Evolutionary conservation across 805 yeast genomes (phyloP).

Genomic region (Kazachstania martiniae): DNA sequence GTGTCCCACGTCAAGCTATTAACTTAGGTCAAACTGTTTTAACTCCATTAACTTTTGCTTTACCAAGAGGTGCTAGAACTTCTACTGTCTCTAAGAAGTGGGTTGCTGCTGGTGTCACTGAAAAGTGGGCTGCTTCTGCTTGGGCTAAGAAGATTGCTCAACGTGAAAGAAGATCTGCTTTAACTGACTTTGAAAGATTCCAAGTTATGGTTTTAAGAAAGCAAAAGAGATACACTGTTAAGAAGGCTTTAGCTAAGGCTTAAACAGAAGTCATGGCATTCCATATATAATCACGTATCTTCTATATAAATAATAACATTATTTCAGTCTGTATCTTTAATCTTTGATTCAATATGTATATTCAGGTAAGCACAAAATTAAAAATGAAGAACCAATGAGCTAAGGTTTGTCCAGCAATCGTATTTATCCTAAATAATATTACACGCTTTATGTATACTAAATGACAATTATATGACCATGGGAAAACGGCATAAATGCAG

Average conservation of each 20-base stretch:
- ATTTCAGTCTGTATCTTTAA: slow-evolving; percentile 6
- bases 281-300: slow-evolving; percentile 4
- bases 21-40: slow-evolving; percentile 79
- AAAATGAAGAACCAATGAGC: too few relatives aligned
- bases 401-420: too few relatives aligned
- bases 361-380: too few relatives aligned
- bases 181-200: slow-evolving; percentile 98
- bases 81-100: slow-evolving; percentile 82
- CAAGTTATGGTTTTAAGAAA: slow-evolving; percentile 95
- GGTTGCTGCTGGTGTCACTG: slow-evolving; percentile 78
- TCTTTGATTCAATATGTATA: too few relatives aligned
- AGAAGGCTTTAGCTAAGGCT: slow-evolving; percentile 96
- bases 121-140: slow-evolving; percentile 85
- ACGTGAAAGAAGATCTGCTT: slow-evolving; percentile 84
- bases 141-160: slow-evolving; percentile 99
- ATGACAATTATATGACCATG: too few relatives aligned
- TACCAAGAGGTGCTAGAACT: slow-evolving; percentile 94
- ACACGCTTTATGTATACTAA: too few relatives aligned
- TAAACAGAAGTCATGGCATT: slow-evolving; percentile 30
- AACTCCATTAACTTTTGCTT: slow-evolving; percentile 81
- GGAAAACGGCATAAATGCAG: too few relatives aligned
- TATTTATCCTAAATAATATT: too few relatives aligned
- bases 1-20: slow-evolving; percentile 87
- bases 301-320: slow-evolving; percentile 2
- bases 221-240: slow-evolving; percentile 91